Evolutionary conservation across 2,329 filamentous ascomycete species (phyloP).

Genomic region (Madurella fahalii): DNA sequence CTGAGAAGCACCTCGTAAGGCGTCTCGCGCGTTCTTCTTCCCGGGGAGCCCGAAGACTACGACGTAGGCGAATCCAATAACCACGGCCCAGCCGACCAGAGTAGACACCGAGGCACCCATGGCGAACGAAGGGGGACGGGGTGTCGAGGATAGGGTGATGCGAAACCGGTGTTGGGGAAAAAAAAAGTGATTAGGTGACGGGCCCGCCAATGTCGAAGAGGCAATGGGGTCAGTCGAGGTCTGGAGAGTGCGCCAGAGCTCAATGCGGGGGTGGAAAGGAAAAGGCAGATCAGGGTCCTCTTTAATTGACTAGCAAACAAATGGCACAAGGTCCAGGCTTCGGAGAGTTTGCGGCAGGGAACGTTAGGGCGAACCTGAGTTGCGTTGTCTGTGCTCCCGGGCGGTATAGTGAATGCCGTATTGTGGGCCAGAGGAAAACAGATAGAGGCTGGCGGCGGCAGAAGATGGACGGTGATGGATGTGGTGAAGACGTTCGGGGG

Average conservation of each 20-base stretch:
- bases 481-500: conserved; percentile 7
- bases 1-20: conserved; percentile 22
- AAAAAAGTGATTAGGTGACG: conserved; percentile 2
- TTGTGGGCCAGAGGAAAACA: background rate
- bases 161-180: conserved; percentile 1
- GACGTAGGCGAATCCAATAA: conserved; percentile 26
- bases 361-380: background rate
- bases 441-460: background rate
- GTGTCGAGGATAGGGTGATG: background rate
- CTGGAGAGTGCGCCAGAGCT: conserved; percentile 5
- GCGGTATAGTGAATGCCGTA: background rate
- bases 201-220: conserved; percentile 3
- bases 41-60: conserved; percentile 25
- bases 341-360: background rate
- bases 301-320: conserved; percentile 6
- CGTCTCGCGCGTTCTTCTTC: conserved; percentile 23
- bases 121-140: conserved; percentile 16
- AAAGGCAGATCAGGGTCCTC: conserved; percentile 14
- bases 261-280: conserved; percentile 9
- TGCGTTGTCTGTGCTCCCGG: background rate
- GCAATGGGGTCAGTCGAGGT: conserved; percentile 2
- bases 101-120: conserved; percentile 36
- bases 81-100: conserved; percentile 32
- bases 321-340: conserved; percentile 9
- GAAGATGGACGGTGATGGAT: background rate